Conservation (phyloP, 495 filamentous ascomycete species). For the Lophiotrema nucula region DNA sequence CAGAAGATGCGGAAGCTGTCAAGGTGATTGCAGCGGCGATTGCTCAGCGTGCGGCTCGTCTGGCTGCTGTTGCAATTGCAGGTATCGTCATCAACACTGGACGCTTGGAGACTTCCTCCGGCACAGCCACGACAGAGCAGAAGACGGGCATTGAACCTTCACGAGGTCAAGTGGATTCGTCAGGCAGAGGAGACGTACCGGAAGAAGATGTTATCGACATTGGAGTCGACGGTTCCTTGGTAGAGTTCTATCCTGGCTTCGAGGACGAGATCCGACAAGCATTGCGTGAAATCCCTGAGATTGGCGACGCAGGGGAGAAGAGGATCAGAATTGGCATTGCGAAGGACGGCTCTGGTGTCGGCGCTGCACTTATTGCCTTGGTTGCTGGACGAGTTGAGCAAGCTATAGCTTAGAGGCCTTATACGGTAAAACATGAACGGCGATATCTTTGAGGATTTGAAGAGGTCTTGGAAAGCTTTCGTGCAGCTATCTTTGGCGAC, state of each 20-base stretch:
- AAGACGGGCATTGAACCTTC: conserved; percentile 17
- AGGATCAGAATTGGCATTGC: conserved; percentile 87
- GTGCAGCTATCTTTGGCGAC: too few relatives aligned
- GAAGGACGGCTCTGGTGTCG: conserved; percentile 90
- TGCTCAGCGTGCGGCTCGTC: conserved; percentile 82
- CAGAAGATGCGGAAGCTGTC: conserved; percentile 79
- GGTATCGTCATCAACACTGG: conserved; percentile 75
- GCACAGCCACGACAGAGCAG: conserved; percentile 33
- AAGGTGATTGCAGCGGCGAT: conserved; percentile 78
- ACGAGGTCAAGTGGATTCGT: conserved; percentile 6
- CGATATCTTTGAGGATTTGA: neutral
- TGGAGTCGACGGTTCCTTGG: conserved; percentile 85
- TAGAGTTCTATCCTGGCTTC: conserved; percentile 91
- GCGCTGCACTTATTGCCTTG: conserved; percentile 85
- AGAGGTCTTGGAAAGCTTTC: neutral
- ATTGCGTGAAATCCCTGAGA: conserved; percentile 64
- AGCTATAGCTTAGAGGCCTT: neutral
- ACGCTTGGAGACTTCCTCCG: conserved; percentile 51
- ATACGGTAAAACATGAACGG: neutral
- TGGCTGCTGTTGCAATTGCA: conserved; percentile 80
- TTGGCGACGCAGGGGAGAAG: conserved; percentile 71
- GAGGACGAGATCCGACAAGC: conserved; percentile 75
- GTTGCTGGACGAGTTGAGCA: conserved; percentile 48
- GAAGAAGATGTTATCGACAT: conserved; percentile 72
- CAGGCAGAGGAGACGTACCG: conserved; percentile 16